Evolutionary conservation across 2,329 filamentous ascomycete genomes (phyloP), one percentile per base, ranked within the genome.

Genomic region (Paraconiothyrium brasiliense): DNA sequence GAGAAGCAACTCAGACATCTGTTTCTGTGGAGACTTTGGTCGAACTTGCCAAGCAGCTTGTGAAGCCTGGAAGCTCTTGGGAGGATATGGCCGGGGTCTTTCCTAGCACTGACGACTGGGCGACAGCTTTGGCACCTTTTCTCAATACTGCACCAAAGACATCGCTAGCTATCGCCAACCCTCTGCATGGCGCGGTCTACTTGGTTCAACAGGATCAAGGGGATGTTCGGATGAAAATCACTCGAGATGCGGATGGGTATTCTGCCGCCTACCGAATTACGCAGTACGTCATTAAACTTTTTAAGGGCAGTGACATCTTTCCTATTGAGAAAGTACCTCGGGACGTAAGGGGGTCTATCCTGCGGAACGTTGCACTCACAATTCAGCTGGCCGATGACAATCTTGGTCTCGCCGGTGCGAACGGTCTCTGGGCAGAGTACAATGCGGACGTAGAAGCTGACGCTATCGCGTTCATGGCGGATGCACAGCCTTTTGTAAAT

Each of bases 201-300:
- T 79, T 97, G 3, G 83, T 90, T 0, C 78, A 66, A 60, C 72
- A 57, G 60, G 74, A 22, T 54, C 63, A 44, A 60, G 71, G 61
- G 16, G 24, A 14, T 71, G 30, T 58, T 10, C 41, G 48, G 7
- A 58, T 67, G 61, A 49, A 67, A 60, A 71, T 85, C 16, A 73
- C 80, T 35, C 84, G 90, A 47, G 93, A 97, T 73, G 81, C 85
- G 4, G 86, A 87, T 65, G 91, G 91, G 0, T 87, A 89, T 35
- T 92, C 92, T 1, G 83, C 91, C 57, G 88, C 92, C 0, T 86
- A 92, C 14, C 86, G 94, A 58, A 91, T 96, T 81, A 88, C 90
- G 0, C 83, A 90, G 52, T 97, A 93, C 74, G 85, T 88, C 0
- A 82, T 84, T 6, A 84, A 84, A 52, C 74, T 95, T 0, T 73